Evolutionary conservation across 2,329 filamentous ascomycete genomes (phyloP), one percentile per base, ranked within the genome.

Genomic region (Paramyrothecium sp.): DNA sequence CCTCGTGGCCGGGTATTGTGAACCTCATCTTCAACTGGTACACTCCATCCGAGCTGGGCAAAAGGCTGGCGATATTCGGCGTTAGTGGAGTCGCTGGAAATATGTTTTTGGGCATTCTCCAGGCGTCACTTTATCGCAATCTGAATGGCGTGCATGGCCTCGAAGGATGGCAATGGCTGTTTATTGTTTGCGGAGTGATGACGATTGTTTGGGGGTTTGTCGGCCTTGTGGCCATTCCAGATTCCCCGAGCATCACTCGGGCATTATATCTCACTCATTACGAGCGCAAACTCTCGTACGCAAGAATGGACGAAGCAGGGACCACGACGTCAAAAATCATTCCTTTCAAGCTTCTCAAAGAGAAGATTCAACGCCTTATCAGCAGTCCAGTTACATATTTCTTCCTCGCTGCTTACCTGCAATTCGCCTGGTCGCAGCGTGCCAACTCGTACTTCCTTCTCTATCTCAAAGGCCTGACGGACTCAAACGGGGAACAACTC

Each of bases 11-110:
- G 0, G 83, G 82, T 23, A 77, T 84, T 48, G 71, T 83, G 50
- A 77, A 80, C 50, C 76, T 82, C 21, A 74, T 87, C 7, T 83
- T 81, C 0, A 83, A 76, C 1, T 87, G 84, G 83, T 87, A 87
- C 64, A 81, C 82, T 58, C 80, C 77, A 52, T 77, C 78, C 13
- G 84, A 87, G 62, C 77, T 86, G 47, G 79, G 80, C 0, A 83
- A 82, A 53, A 78, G 84, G 3, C 82, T 84, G 49, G 81, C 77
- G 8, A 68, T 87, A 2, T 86, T 84, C 61, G 82, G 85, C 59
- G 81, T 83, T n/a, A 81, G 80, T 1, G 82, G 81, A 1, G 79
- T 85, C 2, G 64, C 86, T 0, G 74, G 74, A 0, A 64, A 70
- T 51, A 74, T 74, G 70, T 73, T 69, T 60, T 71, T 69, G 0